These are phyloP conservation scores for Verticillium albo-atrum DNA, from an alignment of 2,329 filamentous ascomycete genomes.

Conservation along the genomic window DNA sequence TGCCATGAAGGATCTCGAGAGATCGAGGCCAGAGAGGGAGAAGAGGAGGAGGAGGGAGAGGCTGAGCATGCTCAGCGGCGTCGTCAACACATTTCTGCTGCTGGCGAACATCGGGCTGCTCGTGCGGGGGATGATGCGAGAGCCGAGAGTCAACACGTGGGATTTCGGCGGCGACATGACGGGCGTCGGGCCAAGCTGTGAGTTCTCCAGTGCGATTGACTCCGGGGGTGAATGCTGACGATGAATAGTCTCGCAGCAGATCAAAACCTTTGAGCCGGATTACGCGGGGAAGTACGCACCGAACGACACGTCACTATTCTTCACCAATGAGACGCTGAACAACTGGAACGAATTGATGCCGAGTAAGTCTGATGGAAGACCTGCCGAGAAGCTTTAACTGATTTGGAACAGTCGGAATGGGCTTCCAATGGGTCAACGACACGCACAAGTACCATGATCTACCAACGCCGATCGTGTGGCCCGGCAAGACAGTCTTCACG, in stretches of 20 bases:
- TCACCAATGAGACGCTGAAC: slow-evolving; percentile 23
- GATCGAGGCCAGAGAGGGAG: neutral
- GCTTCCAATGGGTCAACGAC: slow-evolving; percentile 32
- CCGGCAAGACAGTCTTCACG: slow-evolving; percentile 32
- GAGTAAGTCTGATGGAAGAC: slow-evolving; percentile 11
- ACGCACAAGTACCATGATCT: slow-evolving; percentile 31
- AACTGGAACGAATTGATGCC: slow-evolving; percentile 36
- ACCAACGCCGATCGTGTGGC: slow-evolving; percentile 27
- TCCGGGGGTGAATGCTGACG: neutral
- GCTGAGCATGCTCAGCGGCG: slow-evolving; percentile 13
- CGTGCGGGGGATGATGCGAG: slow-evolving; percentile 19
- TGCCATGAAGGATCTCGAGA: slow-evolving; percentile 6
- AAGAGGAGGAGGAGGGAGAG: slow-evolving; percentile 15
- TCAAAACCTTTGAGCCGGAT: slow-evolving; percentile 30
- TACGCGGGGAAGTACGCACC: slow-evolving; percentile 27
- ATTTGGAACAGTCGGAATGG: slow-evolving; percentile 25
- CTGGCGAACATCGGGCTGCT: slow-evolving; percentile 24
- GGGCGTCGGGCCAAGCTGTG: slow-evolving; percentile 27
- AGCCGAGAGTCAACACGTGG: slow-evolving; percentile 16
- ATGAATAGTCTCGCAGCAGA: slow-evolving; percentile 29
- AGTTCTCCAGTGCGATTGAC: neutral
- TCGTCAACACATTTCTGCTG: slow-evolving; percentile 25
- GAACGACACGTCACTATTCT: slow-evolving; percentile 35
- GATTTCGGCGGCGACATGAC: slow-evolving; percentile 32
- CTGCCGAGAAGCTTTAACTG: neutral